Base-by-base conservation (phyloP, 2,329 filamentous ascomycete genomes). In the Tolypocladium inflatum region DNA sequence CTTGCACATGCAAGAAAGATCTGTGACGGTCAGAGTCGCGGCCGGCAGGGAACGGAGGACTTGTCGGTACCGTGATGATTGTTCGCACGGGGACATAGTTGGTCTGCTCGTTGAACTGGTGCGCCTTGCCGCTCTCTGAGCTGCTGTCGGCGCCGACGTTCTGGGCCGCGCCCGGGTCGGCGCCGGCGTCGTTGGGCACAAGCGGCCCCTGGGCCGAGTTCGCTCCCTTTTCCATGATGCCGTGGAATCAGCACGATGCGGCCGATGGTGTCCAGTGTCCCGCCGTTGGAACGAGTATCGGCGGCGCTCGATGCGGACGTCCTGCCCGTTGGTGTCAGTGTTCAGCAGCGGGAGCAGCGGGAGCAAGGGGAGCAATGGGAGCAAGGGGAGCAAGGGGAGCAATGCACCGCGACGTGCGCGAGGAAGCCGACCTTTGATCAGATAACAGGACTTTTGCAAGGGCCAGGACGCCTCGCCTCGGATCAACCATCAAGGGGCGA, bases 1-100 rank as follows among this genome's bases (percentile, higher is more conserved):
- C 73, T 80, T 51, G 80, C 76, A 60, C 80, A 83, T 19, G 80
- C 79, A 17, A 84, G 68, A 61, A 84, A 84, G 61, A 83, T 82
- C 80, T 82, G 57, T 3, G 43, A 33, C 10, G 37, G 42, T 68
- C 58, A 66, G 60, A 35, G 48, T 9, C 19, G 6, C 1, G 64
- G 39, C 41, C 15, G 15, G 10, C 15, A 13, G 26, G 19, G 15
- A 26, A 33, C 6, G 2, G 19, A 55, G 19, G 38, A 33, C 19
- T n/a, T n/a, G 19, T 5, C 30, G 30, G 59, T 67, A 80, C 79
- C n/a, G 74, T 81, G 62, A 82, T 76, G 54, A 82, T 81, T 1
- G 72, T 79, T 30, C 71, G 71, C 55, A 64, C 74, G 5, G 79
- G 77, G 3, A 82, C 78, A 70, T 81, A 82, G 61, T 81, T 80